phyloP scores from a whole-genome alignment of 1,139 yeast species.

The Saccharomyces pastorianus region DNA sequence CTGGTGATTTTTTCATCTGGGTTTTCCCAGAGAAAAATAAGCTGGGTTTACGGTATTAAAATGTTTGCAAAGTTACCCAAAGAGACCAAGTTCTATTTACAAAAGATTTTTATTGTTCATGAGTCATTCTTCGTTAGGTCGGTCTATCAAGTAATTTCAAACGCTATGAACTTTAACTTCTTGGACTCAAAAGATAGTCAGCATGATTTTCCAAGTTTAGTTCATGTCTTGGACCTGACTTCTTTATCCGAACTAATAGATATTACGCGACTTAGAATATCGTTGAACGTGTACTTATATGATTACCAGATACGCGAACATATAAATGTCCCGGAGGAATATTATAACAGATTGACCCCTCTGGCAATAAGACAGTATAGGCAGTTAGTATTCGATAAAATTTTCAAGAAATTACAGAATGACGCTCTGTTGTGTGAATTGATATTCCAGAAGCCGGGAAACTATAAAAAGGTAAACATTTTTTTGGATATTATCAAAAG shows the following conservation, averaged over 20 bases:
- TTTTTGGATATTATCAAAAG: conserved; percentile 47
- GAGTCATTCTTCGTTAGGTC: conserved; percentile 88
- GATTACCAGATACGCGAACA: conserved; percentile 37
- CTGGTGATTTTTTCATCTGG: conserved; percentile 75
- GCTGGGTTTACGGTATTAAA: conserved; percentile 73
- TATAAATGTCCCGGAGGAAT: conserved; percentile 31
- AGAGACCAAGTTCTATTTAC: conserved; percentile 45
- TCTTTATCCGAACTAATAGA: conserved; percentile 61
- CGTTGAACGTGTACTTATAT: conserved; percentile 60
- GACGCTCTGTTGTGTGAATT: conserved; percentile 42
- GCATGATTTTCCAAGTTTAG: conserved; percentile 10
- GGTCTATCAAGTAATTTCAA: conserved; percentile 62
- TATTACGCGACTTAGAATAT: conserved; percentile 67
- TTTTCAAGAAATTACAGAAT: conserved; percentile 40
- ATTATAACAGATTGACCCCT: conserved; percentile 24
- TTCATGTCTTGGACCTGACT: conserved; percentile 39
- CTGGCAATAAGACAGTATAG: conserved; percentile 32
- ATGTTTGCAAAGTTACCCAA: conserved; percentile 64
- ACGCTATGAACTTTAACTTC: conserved; percentile 45
- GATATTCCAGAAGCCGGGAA: conserved; percentile 53
- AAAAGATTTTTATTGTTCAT: conserved; percentile 71
- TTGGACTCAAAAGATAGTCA: conserved; percentile 13
- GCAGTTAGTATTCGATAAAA: conserved; percentile 35
- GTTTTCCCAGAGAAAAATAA: conserved; percentile 45
- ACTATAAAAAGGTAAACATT: conserved; percentile 43